A percentile compares a stretch with the other conserved stretches of the same genome.
Evolutionary conservation across 495 filamentous ascomycete species (phyloP).

Genomic region (Aspergillus mulundensis): DNA sequence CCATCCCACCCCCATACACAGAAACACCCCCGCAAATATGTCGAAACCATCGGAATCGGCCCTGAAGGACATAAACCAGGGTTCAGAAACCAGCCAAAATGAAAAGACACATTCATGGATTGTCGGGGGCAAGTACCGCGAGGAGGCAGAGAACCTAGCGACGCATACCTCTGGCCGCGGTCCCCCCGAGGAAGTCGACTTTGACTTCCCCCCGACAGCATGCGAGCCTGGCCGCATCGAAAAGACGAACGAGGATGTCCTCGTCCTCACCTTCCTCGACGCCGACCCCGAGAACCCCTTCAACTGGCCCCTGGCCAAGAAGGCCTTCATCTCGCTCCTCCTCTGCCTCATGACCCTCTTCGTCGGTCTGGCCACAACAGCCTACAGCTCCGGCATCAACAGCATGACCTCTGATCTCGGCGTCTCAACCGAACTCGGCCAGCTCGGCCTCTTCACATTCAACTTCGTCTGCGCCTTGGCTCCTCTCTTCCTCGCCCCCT

Average conservation of each 20-base stretch:
- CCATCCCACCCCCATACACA: background rate
- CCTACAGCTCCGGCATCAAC: conserved; percentile 42
- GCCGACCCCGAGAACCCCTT: conserved; percentile 44
- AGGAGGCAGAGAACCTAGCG: background rate
- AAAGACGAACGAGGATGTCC: conserved; percentile 2
- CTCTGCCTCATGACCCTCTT: conserved; percentile 47
- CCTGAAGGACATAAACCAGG: background rate
- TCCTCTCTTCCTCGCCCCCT: conserved; percentile 43
- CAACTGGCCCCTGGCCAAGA: conserved; percentile 38
- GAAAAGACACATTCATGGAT: background rate
- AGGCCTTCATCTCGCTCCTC: conserved; percentile 38
- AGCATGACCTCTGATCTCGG: conserved; percentile 37
- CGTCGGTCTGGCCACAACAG: conserved; percentile 46
- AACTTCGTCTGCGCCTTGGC: conserved; percentile 40
- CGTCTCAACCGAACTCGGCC: conserved; percentile 30
- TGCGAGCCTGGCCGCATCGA: background rate
- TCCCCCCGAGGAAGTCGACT: background rate
- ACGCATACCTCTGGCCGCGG: background rate
- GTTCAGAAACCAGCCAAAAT: background rate
- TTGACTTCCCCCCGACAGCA: conserved; percentile 1
- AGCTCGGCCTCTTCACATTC: conserved; percentile 42
- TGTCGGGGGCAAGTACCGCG: background rate
- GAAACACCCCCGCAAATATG: background rate
- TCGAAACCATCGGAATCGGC: background rate
- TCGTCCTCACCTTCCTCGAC: conserved; percentile 36